These are phyloP conservation scores for Boletus sp. DNA, from an alignment of 1,284 basidiomycete genomes.

Conservation along the genomic window DNA sequence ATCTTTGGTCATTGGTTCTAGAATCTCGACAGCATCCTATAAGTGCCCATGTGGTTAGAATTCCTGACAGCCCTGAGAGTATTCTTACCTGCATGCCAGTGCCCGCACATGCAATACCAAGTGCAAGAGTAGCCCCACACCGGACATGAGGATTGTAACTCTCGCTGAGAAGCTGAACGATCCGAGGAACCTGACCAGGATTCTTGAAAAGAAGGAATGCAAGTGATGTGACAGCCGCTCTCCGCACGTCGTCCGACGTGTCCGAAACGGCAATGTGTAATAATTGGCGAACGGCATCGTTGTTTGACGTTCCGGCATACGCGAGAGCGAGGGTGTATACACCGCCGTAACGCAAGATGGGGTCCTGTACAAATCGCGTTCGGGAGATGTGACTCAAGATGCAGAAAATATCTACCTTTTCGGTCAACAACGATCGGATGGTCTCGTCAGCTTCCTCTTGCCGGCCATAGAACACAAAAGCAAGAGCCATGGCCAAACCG, in stretches of 20 bases:
- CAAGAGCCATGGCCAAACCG: constrained; percentile 86
- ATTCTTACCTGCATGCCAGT: constrained; percentile 77
- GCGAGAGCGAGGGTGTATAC: constrained; percentile 93
- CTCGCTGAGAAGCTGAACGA: constrained; percentile 92
- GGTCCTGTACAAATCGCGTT: constrained; percentile 57
- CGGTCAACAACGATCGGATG: constrained; percentile 70
- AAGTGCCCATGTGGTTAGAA: constrained; percentile 3
- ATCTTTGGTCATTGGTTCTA: constrained; percentile 96
- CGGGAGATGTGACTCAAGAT: constrained; percentile 3
- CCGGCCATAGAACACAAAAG: constrained; percentile 86
- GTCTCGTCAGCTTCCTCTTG: constrained; percentile 85
- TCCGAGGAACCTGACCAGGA: constrained; percentile 87
- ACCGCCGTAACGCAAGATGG: constrained; percentile 92
- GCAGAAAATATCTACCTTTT: constrained; percentile 61
- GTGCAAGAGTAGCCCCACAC: constrained; percentile 90
- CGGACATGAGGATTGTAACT: constrained; percentile 98
- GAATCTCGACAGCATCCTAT: constrained; percentile 87
- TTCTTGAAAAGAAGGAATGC: constrained; percentile 96
- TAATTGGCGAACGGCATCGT: constrained; percentile 84
- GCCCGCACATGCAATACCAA: constrained; percentile 96
- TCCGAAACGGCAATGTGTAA: constrained; percentile 95
- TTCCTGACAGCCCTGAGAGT: constrained; percentile 2
- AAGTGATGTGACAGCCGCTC: constrained; percentile 90
- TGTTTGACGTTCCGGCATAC: constrained; percentile 93
- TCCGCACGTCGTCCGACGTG: constrained; percentile 91